Evolutionary conservation across 169 alveolate species (phyloP).

Genomic region (Plasmodium vivax): DNA sequence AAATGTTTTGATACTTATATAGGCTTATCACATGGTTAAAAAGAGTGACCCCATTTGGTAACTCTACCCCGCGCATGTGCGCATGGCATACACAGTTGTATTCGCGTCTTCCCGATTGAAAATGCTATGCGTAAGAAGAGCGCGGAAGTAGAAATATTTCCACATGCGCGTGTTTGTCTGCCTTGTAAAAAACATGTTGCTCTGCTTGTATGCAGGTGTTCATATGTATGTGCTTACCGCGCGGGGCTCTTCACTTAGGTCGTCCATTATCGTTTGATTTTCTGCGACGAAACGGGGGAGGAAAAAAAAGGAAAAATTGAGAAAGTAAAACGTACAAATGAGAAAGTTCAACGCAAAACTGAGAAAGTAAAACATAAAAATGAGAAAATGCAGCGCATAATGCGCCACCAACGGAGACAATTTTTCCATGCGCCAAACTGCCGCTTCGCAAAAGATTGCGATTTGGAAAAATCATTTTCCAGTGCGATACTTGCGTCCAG

Average conservation of each 20-base stretch:
- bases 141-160: not conserved
- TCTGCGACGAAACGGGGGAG: conserved; percentile 14
- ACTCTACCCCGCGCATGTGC: not conserved
- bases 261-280: conserved; percentile 23
- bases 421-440: not conserved
- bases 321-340: not conserved
- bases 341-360: not conserved
- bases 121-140: not conserved
- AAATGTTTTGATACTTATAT: not conserved
- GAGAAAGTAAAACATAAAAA: not conserved
- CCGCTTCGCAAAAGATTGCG: not conserved
- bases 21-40: not conserved
- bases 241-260: conserved; percentile 28
- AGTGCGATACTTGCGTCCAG: conserved; percentile 24
- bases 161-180: not conserved
- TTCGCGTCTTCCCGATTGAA: not conserved
- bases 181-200: not conserved
- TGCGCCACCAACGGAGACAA: not conserved
- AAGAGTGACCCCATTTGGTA: not conserved
- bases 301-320: not conserved
- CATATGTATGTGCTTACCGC: not conserved
- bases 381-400: not conserved
- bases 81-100: not conserved
- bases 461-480: not conserved
- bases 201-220: not conserved